A percentile compares a stretch with the other conserved stretches of the same genome.
Evolutionary conservation across 345 rosid genomes (phyloP).

Genomic region (Pistacia integerrima): DNA sequence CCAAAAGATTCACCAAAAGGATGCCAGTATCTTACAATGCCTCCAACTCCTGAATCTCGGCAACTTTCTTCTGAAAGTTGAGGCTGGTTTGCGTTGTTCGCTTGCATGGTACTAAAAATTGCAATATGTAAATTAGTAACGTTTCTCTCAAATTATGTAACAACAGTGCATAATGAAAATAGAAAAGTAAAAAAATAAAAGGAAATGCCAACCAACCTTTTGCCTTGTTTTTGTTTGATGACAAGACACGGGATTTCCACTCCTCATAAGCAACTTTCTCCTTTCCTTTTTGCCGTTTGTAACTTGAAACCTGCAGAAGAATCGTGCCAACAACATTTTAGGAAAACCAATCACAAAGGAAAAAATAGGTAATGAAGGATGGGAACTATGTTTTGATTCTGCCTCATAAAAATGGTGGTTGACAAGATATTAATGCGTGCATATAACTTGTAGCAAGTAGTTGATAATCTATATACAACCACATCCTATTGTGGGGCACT

Average conservation of each 20-base stretch:
- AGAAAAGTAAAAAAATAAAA: neutral
- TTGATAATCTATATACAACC: neutral
- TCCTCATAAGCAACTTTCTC: constrained; percentile 68
- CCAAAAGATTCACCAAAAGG: neutral
- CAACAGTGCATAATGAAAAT: neutral
- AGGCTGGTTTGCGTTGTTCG: constrained; percentile 61
- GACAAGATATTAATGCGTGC: neutral
- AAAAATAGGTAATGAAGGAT: neutral
- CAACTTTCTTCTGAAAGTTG: constrained; percentile 46
- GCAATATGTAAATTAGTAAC: no score
- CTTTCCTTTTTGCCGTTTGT: constrained; percentile 63
- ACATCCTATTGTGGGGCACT: neutral
- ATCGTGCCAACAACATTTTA: neutral
- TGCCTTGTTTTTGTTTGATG: constrained; percentile 49
- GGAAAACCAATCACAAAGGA: no score
- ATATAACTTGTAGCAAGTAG: neutral
- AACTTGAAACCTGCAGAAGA: constrained; percentile 57
- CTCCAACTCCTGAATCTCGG: constrained; percentile 42
- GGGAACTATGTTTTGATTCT: neutral
- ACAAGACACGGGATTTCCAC: constrained; percentile 74
- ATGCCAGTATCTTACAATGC: constrained; percentile 23
- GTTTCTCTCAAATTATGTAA: neutral
- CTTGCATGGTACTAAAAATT: constrained; percentile 56
- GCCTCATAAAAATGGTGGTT: neutral
- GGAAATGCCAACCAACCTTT: constrained; percentile 39